These are phyloP conservation scores for Bigelowiella natans DNA, from an alignment of 78 protist genomes.

Conservation along the genomic window DNA sequence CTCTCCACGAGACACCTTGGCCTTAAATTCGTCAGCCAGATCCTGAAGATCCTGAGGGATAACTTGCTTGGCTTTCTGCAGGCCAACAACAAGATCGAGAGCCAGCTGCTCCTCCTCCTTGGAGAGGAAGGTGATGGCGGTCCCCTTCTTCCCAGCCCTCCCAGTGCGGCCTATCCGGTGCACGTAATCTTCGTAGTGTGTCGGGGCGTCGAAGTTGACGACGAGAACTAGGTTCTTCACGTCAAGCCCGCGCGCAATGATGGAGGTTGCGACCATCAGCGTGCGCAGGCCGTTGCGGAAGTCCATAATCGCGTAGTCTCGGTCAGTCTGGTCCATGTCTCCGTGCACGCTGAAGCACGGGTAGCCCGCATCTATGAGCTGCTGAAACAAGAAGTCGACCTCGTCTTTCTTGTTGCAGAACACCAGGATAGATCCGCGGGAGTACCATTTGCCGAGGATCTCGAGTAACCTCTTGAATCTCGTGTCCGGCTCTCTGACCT, in stretches of 20 bases:
- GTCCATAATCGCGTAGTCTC: constrained; percentile 68
- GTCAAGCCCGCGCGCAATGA: constrained; percentile 98
- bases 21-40: background rate
- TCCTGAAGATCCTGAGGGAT: background rate
- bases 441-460: constrained; percentile 24
- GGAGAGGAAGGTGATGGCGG: constrained; percentile 74
- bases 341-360: constrained; percentile 71
- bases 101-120: constrained; percentile 51
- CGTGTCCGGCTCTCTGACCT: constrained; percentile 38
- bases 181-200: constrained; percentile 87
- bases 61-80: constrained; percentile 12
- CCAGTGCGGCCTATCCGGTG: constrained; percentile 96
- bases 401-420: constrained; percentile 76
- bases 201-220: constrained; percentile 83
- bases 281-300: constrained; percentile 48
- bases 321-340: constrained; percentile 78
- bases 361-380: constrained; percentile 10
- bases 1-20: background rate
- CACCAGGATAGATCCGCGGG: constrained; percentile 46
- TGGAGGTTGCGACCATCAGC: constrained; percentile 79
- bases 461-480: background rate
- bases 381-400: constrained; percentile 63
- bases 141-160: constrained; percentile 82
- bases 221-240: constrained; percentile 71
- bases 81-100: constrained; percentile 15